Base-by-base conservation (phyloP, 768 basidiomycete genomes). In the Hirschioporus abietinus region DNA sequence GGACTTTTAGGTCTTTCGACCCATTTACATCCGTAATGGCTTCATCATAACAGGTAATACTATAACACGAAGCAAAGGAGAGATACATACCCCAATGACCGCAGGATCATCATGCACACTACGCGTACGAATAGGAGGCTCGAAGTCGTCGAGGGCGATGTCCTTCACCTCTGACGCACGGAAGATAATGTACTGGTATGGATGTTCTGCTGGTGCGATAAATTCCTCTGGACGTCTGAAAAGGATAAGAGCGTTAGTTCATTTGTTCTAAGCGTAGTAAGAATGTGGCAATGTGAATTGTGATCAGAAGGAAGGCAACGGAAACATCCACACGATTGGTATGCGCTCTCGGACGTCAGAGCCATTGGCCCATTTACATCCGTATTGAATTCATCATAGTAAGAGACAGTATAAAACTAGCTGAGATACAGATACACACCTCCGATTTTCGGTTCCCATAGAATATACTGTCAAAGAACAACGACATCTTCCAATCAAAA, bases 161-260 rank as follows among this genome's bases (percentile, higher is more conserved):
- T 95, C 92, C 72, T 94, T 93, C 68, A 94, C 92, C 76, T 95
- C 92, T 1, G 91, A 91, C 7, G 92, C 92, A 64, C 91, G 91
- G 78, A 95, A 95, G 69, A 95, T 91, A 77, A 95, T 94, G 77
- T 92, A 94, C 69, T 90, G 85, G 75, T 94, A 95, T 0, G 92
- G 91, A 67, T 90, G 90, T 74, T 88, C 86, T 59, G 89, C 88
- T 0, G 93, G 91, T 4, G 93, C 90, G 66, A 93, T 92, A 76
- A 87, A 95, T 75, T 94, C 89, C 35, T 83, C 76, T 57, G 87
- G 85, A 10, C 90, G 88, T 70, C 90, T 91, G 72, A 12, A 65
- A 23, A 57, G 35, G 57, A 64, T 2, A 66, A 64, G 70, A 58
- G 69, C 65, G 75, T 79, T 65, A 80, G 76, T 26, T 69, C 27